phyloP scores from a whole-genome alignment of 148 eudicot genomes.

The Gaultheria prostrata region DNA sequence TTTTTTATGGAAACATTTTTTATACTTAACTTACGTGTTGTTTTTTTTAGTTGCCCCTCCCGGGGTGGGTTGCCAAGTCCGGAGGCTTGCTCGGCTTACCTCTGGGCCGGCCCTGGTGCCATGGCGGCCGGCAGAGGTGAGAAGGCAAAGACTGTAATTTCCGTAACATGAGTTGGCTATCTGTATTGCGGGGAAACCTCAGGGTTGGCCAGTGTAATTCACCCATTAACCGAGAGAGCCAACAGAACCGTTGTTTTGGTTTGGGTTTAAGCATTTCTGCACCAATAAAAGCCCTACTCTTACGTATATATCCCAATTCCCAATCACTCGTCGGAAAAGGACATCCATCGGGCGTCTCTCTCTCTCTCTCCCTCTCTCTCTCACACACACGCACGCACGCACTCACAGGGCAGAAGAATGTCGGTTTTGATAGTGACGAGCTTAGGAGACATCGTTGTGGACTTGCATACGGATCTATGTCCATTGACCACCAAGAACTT shows the following conservation, averaged over 20 bases:
- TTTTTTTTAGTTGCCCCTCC: too few relatives aligned
- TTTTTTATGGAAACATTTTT: too few relatives aligned
- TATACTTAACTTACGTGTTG: too few relatives aligned
- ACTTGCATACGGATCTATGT: conserved; percentile 72
- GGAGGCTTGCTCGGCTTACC: too few relatives aligned
- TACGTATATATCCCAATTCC: not conserved
- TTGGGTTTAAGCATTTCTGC: not conserved
- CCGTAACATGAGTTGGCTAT: not conserved
- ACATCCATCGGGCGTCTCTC: not conserved
- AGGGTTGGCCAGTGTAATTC: not conserved
- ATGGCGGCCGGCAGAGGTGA: not conserved
- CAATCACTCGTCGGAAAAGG: not conserved
- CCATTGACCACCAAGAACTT: conserved; percentile 92
- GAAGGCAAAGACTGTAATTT: not conserved
- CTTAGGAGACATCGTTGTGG: conserved; percentile 81
- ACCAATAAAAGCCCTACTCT: not conserved
- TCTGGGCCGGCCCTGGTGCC: too few relatives aligned
- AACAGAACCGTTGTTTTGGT: too few relatives aligned
- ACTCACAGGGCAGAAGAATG: conserved; percentile 32
- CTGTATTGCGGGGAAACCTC: not conserved
- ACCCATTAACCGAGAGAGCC: not conserved
- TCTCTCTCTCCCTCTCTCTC: not conserved
- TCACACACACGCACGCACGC: too few relatives aligned
- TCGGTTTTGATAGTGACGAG: conserved; percentile 86
- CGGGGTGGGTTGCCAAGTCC: too few relatives aligned